Base-by-base conservation (phyloP, 257 asterid species). In the Solanum habrochaites region DNA sequence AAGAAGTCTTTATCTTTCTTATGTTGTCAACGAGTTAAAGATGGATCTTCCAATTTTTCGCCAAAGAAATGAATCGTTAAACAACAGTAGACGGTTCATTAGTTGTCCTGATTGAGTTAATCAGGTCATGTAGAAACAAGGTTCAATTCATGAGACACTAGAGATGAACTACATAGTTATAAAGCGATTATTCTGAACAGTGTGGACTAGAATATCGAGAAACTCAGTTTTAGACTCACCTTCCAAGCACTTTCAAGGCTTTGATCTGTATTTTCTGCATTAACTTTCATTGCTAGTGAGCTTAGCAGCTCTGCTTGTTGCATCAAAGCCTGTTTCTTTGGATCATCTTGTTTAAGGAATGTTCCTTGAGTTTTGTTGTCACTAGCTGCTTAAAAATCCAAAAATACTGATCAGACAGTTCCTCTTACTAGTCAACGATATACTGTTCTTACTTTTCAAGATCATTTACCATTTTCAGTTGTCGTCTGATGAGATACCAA, bases 301-400 rank as follows among this genome's bases (percentile, higher is more conserved):
- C 94, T 93, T 31, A 97, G 99, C 86, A 97, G 87, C 89, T 97
- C 98, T 25, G 96, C 99, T 93, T 97, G 99, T 89, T 97, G 98
- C 95, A 97, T 90, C 92, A 97, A 84, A 27, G 97, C 99, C 67
- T 92, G 90, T 86, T 93, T 91, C 92, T 95, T 95, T n/a, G 98
- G 98, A 90, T 94, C 98, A 83, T 94, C 98, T 94, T 95, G 94
- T 94, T 93, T 94, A 85, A 97, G 94, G 89, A 93, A 95, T 25
- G 92, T 92, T 74, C 93, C 96, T 88, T 90, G 93, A 56, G 45
- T 91, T 90, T 90, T 91, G 88, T 82, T 83, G 89, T 87, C 88
- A 86, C 85, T 89, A 70, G 92, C 99, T 95, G 93, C 92, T 74
- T 25, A n/a, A 62, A 82, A 21, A 56, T 82, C 81, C 58, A 88